Conservation (phyloP, 345 rosid species). For the Arabis hirsuta region DNA sequence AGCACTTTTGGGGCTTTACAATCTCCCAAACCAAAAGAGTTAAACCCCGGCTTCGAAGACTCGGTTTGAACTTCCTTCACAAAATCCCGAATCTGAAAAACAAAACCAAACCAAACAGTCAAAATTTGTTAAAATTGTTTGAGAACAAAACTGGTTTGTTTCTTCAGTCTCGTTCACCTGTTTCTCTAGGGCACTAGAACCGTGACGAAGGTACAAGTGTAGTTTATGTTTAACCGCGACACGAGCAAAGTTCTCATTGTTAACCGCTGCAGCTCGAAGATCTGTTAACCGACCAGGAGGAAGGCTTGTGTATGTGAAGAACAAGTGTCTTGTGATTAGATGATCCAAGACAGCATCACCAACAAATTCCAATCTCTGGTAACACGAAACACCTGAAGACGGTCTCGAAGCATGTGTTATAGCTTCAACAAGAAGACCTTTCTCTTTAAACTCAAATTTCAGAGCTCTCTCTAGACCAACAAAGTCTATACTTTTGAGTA, state of each 20-base stretch:
- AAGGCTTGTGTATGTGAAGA: slow-evolving; percentile 85
- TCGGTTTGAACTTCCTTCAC: slow-evolving; percentile 87
- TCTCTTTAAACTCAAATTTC: slow-evolving; percentile 60
- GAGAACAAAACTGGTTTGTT: slow-evolving; percentile 5
- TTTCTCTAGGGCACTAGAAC: slow-evolving; percentile 96
- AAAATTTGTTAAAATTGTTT: neutral
- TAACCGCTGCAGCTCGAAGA: slow-evolving; percentile 98
- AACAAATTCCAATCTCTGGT: slow-evolving; percentile 94
- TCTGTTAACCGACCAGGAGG: slow-evolving; percentile 99
- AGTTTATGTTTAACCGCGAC: slow-evolving; percentile 95
- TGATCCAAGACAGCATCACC: slow-evolving; percentile 99
- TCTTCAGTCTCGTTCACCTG: slow-evolving; percentile 56
- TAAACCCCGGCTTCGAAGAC: slow-evolving; percentile 81
- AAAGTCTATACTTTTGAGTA: slow-evolving; percentile 79
- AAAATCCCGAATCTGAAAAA: slow-evolving; percentile 82
- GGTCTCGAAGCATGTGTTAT: slow-evolving; percentile 98
- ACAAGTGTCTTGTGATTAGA: slow-evolving; percentile 86
- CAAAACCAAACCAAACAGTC: neutral
- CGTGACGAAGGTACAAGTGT: slow-evolving; percentile 89
- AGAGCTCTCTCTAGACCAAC: slow-evolving; percentile 73
- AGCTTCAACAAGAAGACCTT: slow-evolving; percentile 79
- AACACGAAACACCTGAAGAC: slow-evolving; percentile 90
- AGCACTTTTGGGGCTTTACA: slow-evolving; percentile 99
- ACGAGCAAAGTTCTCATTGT: slow-evolving; percentile 97
- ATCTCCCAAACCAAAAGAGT: slow-evolving; percentile 97